Evolutionary conservation across 768 basidiomycete species (phyloP).

Genomic region (Termitomyces eurrhizus): DNA sequence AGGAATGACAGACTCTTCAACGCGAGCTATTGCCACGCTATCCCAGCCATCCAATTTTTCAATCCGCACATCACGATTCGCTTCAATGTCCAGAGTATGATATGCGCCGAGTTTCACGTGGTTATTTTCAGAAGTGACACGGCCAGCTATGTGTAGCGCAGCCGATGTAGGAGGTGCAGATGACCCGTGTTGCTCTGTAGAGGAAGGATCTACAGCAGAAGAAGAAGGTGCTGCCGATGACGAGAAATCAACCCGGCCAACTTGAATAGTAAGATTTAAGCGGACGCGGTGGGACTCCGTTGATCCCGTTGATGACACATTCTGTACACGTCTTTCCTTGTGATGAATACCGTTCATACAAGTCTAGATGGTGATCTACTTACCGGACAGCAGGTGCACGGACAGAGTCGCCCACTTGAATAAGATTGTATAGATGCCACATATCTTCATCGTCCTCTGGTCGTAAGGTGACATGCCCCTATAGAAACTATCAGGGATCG

Average conservation of each 20-base stretch:
- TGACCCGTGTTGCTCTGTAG: constrained; percentile 30
- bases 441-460: constrained; percentile 99
- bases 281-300: constrained; percentile 88
- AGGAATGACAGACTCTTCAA: constrained; percentile 88
- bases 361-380: constrained; percentile 12
- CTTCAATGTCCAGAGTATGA: constrained; percentile 92
- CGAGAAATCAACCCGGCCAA: constrained; percentile 77
- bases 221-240: constrained; percentile 55
- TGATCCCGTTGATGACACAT: constrained; percentile 87
- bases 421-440: constrained; percentile 99
- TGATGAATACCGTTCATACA: not conserved
- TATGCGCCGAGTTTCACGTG: constrained; percentile 91
- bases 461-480: constrained; percentile 93
- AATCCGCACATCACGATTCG: constrained; percentile 86
- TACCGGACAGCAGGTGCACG: constrained; percentile 83
- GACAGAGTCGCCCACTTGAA: constrained; percentile 83
- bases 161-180: constrained; percentile 40
- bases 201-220: constrained; percentile 35
- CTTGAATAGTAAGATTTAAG: constrained; percentile 79
- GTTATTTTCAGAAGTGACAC: constrained; percentile 79
- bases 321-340: constrained; percentile 72
- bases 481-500: constrained; percentile 27
- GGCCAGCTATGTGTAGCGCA: constrained; percentile 81
- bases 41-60: constrained; percentile 92
- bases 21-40: constrained; percentile 73